These are phyloP conservation scores for Corylus avellana DNA, from an alignment of 306 rosid genomes.

Conservation along the genomic window DNA sequence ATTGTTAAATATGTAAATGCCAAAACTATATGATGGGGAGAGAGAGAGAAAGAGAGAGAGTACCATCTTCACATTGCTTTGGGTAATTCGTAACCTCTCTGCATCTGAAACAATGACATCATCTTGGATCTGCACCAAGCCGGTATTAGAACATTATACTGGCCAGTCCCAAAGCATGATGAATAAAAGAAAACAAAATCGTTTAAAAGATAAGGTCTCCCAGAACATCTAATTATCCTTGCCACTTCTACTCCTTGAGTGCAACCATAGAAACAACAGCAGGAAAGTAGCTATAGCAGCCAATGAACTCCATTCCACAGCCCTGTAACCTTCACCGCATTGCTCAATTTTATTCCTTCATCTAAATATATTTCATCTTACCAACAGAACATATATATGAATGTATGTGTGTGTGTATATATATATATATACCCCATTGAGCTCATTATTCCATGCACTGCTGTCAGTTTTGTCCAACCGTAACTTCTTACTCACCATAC, in stretches of 20 bases:
- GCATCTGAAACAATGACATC: constrained; percentile 93
- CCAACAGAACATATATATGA: background rate
- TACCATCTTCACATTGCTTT: constrained; percentile 97
- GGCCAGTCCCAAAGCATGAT: background rate
- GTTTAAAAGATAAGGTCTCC: background rate
- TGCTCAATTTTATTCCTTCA: background rate
- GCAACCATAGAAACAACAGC: background rate
- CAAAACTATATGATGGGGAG: background rate
- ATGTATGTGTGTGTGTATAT: background rate
- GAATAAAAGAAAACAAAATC: background rate
- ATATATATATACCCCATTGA: background rate
- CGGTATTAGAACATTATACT: constrained; percentile 1
- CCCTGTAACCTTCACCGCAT: background rate
- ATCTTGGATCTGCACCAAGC: constrained; percentile 81
- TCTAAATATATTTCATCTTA: background rate
- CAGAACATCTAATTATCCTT: background rate
- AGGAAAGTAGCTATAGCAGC: background rate
- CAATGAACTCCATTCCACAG: background rate
- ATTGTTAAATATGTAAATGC: constrained; percentile 7
- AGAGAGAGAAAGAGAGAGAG: background rate
- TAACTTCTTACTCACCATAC: background rate
- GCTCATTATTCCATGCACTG: background rate
- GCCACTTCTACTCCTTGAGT: background rate
- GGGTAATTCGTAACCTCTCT: constrained; percentile 85
- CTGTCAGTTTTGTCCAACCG: background rate